Percentiles rank a stretch among this genome's conserved stretches.
Conservation (phyloP, 768 basidiomycete genomes). For the Jaapia argillacea region DNA sequence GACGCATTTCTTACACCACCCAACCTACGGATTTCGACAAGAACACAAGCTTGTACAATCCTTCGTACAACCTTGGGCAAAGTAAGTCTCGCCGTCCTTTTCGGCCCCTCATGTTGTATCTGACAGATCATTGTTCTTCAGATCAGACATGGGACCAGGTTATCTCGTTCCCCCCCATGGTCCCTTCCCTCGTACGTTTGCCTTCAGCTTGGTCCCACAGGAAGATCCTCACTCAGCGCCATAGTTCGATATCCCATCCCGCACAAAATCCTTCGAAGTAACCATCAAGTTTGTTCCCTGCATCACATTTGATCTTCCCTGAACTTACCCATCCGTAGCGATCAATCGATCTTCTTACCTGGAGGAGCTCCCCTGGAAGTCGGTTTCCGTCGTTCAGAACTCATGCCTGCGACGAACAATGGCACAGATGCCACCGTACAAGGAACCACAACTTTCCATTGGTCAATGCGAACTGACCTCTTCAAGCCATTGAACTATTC, state of each 20-base stretch:
- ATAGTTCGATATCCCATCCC: conserved; percentile 10
- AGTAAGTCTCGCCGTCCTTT: conserved; percentile 5
- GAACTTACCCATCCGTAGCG: conserved; percentile 46
- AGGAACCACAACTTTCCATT: conserved; percentile 38
- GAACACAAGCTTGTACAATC: conserved; percentile 11
- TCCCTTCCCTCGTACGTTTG: conserved; percentile 7
- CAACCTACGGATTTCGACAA: conserved; percentile 13
- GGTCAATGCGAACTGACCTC: conserved; percentile 33
- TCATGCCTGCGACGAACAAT: conserved; percentile 40
- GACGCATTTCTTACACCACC: conserved; percentile 6
- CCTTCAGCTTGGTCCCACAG: not conserved
- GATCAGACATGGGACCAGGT: conserved; percentile 14
- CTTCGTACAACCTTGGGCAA: conserved; percentile 11
- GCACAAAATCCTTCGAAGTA: conserved; percentile 10
- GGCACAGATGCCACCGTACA: conserved; percentile 25
- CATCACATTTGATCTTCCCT: not conserved
- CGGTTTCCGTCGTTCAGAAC: conserved; percentile 49
- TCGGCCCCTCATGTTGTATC: too few relatives aligned
- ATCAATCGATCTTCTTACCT: conserved; percentile 45
- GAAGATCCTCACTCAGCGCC: not conserved
- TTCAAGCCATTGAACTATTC: conserved; percentile 35
- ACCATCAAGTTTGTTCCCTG: conserved; percentile 7
- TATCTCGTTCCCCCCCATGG: conserved; percentile 9
- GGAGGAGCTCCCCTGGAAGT: conserved; percentile 36
- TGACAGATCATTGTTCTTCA: not conserved